Percentiles rank a stretch among this genome's conserved stretches.
These are phyloP conservation scores for Arabidopsis hybrid DNA, from an alignment of 441 rosid genomes.

Conservation along the genomic window DNA sequence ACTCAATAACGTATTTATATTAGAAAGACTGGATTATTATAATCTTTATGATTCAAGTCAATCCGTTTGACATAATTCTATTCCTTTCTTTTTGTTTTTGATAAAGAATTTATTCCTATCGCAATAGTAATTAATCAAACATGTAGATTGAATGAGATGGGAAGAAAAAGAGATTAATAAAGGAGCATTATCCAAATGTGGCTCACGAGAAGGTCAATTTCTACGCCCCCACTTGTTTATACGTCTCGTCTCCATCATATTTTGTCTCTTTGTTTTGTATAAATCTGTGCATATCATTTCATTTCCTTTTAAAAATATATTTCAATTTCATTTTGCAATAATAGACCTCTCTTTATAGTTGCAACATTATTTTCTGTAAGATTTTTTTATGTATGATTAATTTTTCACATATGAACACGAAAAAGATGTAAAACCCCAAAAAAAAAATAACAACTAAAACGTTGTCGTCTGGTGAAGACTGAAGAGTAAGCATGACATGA, in stretches of 20 bases:
- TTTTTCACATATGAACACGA: constrained; percentile 33
- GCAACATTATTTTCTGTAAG: constrained; percentile 10
- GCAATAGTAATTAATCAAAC: constrained; percentile 24
- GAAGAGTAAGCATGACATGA: constrained; percentile 33
- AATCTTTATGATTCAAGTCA: constrained; percentile 21
- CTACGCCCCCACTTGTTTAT: constrained; percentile 46
- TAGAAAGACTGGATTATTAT: not conserved
- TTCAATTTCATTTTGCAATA: constrained; percentile 5
- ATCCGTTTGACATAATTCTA: constrained; percentile 16
- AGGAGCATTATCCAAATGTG: constrained; percentile 39
- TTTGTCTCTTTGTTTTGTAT: constrained; percentile 38
- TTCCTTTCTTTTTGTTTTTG: too few species aligned
- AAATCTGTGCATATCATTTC: constrained; percentile 39
- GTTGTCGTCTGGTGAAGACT: constrained; percentile 32
- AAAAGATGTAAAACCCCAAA: not conserved
- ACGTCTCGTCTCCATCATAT: constrained; percentile 45
- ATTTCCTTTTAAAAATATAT: not conserved
- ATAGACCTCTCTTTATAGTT: constrained; percentile 21
- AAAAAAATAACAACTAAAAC: not conserved
- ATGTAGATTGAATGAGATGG: constrained; percentile 41
- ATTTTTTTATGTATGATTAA: not conserved
- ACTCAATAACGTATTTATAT: not conserved
- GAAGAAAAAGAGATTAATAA: constrained; percentile 32
- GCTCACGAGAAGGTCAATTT: constrained; percentile 46
- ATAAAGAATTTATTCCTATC: not conserved